Percentiles rank a stretch among this genome's conserved stretches.
Conservation (phyloP, 495 filamentous ascomycete genomes). For the Elasticomyces elasticus region DNA sequence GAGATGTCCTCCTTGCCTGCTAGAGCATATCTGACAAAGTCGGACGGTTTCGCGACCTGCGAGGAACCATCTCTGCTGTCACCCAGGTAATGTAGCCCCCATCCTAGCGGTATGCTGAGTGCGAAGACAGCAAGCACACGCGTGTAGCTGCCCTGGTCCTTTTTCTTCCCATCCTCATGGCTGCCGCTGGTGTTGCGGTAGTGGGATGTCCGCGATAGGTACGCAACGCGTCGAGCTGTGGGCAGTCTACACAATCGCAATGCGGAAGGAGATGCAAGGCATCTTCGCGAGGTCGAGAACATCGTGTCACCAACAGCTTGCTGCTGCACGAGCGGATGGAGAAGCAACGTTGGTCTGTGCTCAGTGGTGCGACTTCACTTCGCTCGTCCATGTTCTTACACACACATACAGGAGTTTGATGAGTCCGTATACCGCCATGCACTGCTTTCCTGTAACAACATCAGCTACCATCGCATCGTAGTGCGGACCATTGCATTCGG, state of each 20-base stretch:
- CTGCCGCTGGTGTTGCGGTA: background rate
- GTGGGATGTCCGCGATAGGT: background rate
- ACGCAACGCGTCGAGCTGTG: background rate
- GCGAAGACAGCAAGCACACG: background rate
- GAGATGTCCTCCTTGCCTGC: constrained; percentile 58
- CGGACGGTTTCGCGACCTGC: constrained; percentile 2
- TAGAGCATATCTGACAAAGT: constrained; percentile 39
- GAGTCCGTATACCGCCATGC: too few relatives aligned
- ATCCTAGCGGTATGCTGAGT: background rate
- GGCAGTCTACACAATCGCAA: background rate
- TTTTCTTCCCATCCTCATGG: background rate
- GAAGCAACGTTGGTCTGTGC: background rate
- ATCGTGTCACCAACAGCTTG: background rate
- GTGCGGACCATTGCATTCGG: too few relatives aligned
- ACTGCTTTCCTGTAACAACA: too few relatives aligned
- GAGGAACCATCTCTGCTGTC: background rate
- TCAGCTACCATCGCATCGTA: too few relatives aligned
- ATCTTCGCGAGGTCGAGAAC: background rate
- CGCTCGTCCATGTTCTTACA: background rate
- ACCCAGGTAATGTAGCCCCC: background rate
- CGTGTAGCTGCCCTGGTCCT: constrained; percentile 3
- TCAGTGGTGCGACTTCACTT: background rate
- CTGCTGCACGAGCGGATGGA: background rate
- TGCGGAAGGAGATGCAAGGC: background rate
- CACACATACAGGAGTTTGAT: too few relatives aligned